Percentiles rank a stretch among this genome's conserved stretches.
Conservation (phyloP, 768 basidiomycete genomes). For the Strobilomyces echinocephalus region DNA sequence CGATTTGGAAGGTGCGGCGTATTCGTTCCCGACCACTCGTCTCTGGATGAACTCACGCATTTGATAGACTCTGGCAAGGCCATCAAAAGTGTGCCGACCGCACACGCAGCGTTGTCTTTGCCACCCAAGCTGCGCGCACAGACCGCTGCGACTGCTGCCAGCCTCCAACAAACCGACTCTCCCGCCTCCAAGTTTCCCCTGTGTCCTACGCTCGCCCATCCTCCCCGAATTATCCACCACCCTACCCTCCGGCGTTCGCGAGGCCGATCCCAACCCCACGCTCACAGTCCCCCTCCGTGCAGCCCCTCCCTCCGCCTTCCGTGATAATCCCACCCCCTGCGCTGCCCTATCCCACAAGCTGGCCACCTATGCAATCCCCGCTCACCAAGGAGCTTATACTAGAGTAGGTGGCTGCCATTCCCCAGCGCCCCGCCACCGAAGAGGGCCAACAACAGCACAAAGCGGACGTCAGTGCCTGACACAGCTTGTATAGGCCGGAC, state of each 20-base stretch:
- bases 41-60: constrained; percentile 6
- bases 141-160: no score
- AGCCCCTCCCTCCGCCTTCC: no score
- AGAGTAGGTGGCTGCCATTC: background rate
- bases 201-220: no score
- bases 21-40: constrained; percentile 1
- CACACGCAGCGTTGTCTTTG: constrained; percentile 33
- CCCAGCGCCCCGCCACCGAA: background rate
- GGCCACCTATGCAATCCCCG: background rate
- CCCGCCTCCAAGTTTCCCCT: no score
- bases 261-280: no score
- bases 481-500: background rate
- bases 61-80: constrained; percentile 46
- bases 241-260: no score
- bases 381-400: background rate
- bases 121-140: constrained; percentile 39
- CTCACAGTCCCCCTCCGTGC: no score
- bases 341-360: background rate
- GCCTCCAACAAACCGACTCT: no score
- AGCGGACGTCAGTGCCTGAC: background rate
- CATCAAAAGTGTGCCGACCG: constrained; percentile 56
- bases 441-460: background rate
- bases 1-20: constrained; percentile 58
- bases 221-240: no score
- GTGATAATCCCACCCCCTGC: no score